phyloP scores from a whole-genome alignment of 768 basidiomycete species.

The Lyophyllum decastes region DNA sequence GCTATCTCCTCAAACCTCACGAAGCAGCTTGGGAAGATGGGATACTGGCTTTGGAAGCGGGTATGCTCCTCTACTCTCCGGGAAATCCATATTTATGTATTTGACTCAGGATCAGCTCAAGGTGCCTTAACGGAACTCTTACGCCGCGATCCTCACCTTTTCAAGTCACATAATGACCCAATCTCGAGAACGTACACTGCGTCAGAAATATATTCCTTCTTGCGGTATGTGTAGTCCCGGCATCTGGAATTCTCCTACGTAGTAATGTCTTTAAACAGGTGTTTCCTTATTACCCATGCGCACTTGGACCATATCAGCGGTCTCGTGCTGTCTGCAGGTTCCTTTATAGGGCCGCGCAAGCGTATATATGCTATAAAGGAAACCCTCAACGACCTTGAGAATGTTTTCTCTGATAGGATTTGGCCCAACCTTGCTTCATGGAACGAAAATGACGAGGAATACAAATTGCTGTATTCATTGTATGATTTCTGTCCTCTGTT shows the following conservation, averaged over 20 bases:
- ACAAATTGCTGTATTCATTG: constrained; percentile 65
- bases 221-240: constrained; percentile 37
- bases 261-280: constrained; percentile 42
- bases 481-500: constrained; percentile 35
- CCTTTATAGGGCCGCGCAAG: constrained; percentile 61
- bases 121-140: constrained; percentile 74
- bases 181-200: constrained; percentile 35
- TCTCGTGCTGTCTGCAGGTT: constrained; percentile 82
- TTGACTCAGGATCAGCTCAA: constrained; percentile 72
- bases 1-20: constrained; percentile 86
- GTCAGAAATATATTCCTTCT: constrained; percentile 54
- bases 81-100: neutral
- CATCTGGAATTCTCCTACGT: constrained; percentile 2
- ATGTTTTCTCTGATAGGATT: constrained; percentile 72
- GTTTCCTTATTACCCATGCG: constrained; percentile 84
- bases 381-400: constrained; percentile 69
- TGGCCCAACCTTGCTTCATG: constrained; percentile 88
- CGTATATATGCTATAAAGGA: constrained; percentile 61
- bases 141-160: constrained; percentile 52
- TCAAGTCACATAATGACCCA: constrained; percentile 35
- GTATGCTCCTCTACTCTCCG: constrained; percentile 37
- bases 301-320: constrained; percentile 91
- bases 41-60: constrained; percentile 84
- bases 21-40: constrained; percentile 75
- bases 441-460: constrained; percentile 59